phyloP scores from a whole-genome alignment of 2,329 filamentous ascomycete species.

The Fusarium poae region DNA sequence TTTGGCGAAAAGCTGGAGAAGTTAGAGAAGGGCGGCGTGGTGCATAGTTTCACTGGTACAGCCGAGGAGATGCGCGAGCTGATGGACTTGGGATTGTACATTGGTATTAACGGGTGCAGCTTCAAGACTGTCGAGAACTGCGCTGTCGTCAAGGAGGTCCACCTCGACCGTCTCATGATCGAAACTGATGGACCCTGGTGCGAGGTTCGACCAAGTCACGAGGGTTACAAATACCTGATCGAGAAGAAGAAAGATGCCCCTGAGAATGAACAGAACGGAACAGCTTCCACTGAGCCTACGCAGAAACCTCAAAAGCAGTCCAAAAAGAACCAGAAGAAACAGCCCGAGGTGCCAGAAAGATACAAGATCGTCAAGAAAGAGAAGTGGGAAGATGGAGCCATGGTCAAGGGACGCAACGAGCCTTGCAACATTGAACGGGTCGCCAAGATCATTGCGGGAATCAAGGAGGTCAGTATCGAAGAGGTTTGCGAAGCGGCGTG shows the following conservation, averaged over 20 bases:
- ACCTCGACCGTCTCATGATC: slow-evolving; percentile 85
- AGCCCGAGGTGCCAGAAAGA: slow-evolving; percentile 75
- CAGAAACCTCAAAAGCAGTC: slow-evolving; percentile 54
- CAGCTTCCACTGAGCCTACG: slow-evolving; percentile 24
- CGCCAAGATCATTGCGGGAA: slow-evolving; percentile 86
- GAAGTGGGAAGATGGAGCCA: slow-evolving; percentile 86
- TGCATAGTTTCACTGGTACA: slow-evolving; percentile 95
- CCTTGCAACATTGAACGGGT: slow-evolving; percentile 88
- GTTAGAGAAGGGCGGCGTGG: slow-evolving; percentile 82
- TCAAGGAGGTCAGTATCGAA: slow-evolving; percentile 84
- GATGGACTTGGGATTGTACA: slow-evolving; percentile 83
- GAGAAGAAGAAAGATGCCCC: slow-evolving; percentile 56
- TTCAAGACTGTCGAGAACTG: slow-evolving; percentile 95
- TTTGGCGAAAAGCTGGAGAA: slow-evolving; percentile 71
- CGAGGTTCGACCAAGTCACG: slow-evolving; percentile 90
- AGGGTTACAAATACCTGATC: slow-evolving; percentile 78
- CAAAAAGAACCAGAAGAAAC: slow-evolving; percentile 68
- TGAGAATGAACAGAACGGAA: slow-evolving; percentile 47
- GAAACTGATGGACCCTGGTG: slow-evolving; percentile 99
- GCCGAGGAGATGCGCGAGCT: slow-evolving; percentile 85
- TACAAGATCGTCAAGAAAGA: slow-evolving; percentile 95
- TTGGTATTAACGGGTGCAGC: slow-evolving; percentile 97
- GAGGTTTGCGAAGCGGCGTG: slow-evolving; percentile 89
- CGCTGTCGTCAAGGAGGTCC: slow-evolving; percentile 82
- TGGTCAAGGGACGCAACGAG: slow-evolving; percentile 97